Base-by-base conservation (phyloP, 306 rosid species). In the Sicyos baderoa region DNA sequence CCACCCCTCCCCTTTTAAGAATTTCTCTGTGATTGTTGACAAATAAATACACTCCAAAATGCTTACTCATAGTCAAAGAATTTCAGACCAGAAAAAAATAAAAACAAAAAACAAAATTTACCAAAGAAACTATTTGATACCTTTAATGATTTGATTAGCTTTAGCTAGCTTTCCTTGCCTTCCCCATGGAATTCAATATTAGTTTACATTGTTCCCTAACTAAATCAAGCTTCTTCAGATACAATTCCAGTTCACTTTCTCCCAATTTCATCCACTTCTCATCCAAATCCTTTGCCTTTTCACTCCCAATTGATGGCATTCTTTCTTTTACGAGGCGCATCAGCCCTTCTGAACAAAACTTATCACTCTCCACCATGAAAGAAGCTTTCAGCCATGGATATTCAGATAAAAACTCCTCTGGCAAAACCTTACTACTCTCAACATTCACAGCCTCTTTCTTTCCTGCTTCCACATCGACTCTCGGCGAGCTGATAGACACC, bases 201-300 rank as follows among this genome's bases (percentile, higher is more conserved):
- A 77, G 50, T 37, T 65, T 77, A 61, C 74, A 61, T 47, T 74
- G 78, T 18, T 83, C 85, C 13, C 52, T 75, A 59, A 70, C 40
- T 73, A 81, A 75, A 0, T 73, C 79, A n/a, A 60, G 27, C 74
- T 54, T 81, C 76, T 71, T 75, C 78, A 56, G 44, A 44, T 48
- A 73, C 69, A 81, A 72, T 68, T 79, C 79, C 62, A 67, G 37
- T 57, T 81, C 81, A 5, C 21, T 70, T 7, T 57, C 67, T 57
- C 76, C 74, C 74, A 83, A 22, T 19, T 62, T 48, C 75, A 45
- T 75, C 87, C 90, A 81, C 65, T 45, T 83, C 6, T 47, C 73
- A 49, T 86, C 82, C 68, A 83, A 27, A 55, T 79, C 84, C 59
- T 25, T 71, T 5, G 73, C 74, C 76, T 73, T 75, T 0, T 57